Percentiles rank a stretch among this genome's conserved stretches.
Evolutionary conservation across 2,329 filamentous ascomycete species (phyloP).

Genomic region (Diaporthe ilicicola): DNA sequence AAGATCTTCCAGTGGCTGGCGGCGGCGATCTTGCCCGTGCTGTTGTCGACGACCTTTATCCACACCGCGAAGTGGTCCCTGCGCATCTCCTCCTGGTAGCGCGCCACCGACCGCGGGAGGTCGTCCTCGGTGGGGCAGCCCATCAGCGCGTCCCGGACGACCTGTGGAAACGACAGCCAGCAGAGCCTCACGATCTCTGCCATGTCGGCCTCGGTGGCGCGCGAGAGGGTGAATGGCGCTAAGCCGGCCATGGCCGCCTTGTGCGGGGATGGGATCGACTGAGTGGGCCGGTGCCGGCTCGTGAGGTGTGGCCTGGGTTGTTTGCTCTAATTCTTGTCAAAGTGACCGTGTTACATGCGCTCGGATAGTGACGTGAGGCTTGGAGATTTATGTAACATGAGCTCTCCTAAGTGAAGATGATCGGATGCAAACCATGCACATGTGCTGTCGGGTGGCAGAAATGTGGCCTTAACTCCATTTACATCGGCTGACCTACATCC

Average conservation of each 20-base stretch:
- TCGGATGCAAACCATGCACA: not conserved
- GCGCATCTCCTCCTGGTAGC: slow-evolving; percentile 32
- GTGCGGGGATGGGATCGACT: not conserved
- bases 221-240: slow-evolving; percentile 2
- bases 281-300: not conserved
- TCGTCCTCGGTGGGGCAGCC: slow-evolving; percentile 36
- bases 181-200: slow-evolving; percentile 30
- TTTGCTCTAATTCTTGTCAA: not conserved
- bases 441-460: not conserved
- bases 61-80: slow-evolving; percentile 43
- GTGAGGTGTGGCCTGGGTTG: not conserved
- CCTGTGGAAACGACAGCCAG: slow-evolving; percentile 31
- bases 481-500: too few species aligned
- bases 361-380: not conserved
- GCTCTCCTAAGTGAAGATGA: not conserved
- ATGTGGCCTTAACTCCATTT: not conserved
- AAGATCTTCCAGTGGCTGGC: slow-evolving; percentile 47
- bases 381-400: too few species aligned
- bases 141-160: slow-evolving; percentile 33
- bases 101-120: slow-evolving; percentile 35
- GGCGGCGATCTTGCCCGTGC: slow-evolving; percentile 45
- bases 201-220: slow-evolving; percentile 32
- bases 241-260: not conserved
- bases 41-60: slow-evolving; percentile 47
- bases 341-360: not conserved